Evolutionary conservation across 306 rosid species (phyloP), one percentile per base, ranked within the genome.

Genomic region (Urtica urens): DNA sequence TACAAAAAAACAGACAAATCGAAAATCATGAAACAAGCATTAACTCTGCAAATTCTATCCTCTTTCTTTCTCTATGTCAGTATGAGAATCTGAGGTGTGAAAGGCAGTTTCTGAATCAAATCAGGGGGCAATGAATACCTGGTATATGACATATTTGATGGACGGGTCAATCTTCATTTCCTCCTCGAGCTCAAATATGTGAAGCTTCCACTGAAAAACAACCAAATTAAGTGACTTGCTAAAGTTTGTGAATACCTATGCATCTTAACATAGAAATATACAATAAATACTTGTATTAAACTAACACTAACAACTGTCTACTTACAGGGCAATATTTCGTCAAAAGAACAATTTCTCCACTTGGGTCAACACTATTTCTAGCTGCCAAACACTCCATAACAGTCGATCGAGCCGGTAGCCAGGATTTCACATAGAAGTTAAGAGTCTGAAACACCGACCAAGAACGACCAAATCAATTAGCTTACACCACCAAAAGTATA

Each of bases 101-200:
- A 33, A 14, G 17, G 4, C n/a, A n/a, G n/a, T n/a, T 15, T 49
- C 7, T 25, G 23, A 25, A 18, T 34, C 38, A 16, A 16, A 38
- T 31, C 55, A 40, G 10, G 23, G 18, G 39, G 29, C 48, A 21
- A 58, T 43, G 23, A 56, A 5, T 68, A 72, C 74, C 67, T 63
- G 79, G 31, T 79, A 75, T 47, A 71, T 54, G 59, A 72, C 69
- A 68, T 75, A 75, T 62, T 78, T 78, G 72, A 72, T 56, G 40
- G 76, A 62, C 46, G 77, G 82, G 26, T 24, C 56, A 55, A 75
- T 74, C 59, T 71, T 52, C 79, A 78, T 71, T 56, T 71, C 81
- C 64, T 70, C 69, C 68, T 79, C 86, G 24, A 79, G 82, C 67
- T 79, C 81, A 51, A 71, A 77, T 51, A 79, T 62, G 64, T 75